phyloP scores from a whole-genome alignment of 129 eudicot genomes.

The Artemisia argyi region DNA sequence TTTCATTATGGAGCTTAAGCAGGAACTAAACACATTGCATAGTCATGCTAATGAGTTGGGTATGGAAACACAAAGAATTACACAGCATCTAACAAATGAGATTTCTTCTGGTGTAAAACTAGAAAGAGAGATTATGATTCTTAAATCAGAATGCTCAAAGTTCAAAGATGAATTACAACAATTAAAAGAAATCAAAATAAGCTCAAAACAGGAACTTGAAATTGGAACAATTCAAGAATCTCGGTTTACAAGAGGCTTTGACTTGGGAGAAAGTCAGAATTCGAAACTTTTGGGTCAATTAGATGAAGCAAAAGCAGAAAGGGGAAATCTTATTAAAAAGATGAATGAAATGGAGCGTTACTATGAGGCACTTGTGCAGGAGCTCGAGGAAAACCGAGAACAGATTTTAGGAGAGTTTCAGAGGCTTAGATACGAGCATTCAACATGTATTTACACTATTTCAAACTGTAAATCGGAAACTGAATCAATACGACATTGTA shows the following conservation, averaged over 20 bases:
- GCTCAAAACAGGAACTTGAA: conserved; percentile 55
- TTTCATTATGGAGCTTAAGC: conserved; percentile 63
- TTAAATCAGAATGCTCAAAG: conserved; percentile 67
- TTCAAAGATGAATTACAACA: conserved; percentile 59
- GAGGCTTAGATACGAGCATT: conserved; percentile 68
- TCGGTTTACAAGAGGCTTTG: conserved; percentile 40
- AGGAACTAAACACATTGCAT: conserved; percentile 68
- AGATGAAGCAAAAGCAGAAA: conserved; percentile 73
- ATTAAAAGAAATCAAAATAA: conserved; percentile 43
- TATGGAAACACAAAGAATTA: conserved; percentile 62
- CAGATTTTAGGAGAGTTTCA: conserved; percentile 76
- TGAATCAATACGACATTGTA: conserved; percentile 55
- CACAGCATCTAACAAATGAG: conserved; percentile 54
- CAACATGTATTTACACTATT: conserved; percentile 61
- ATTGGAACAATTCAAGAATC: conserved; percentile 51
- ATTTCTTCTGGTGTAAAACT: conserved; percentile 61
- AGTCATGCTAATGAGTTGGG: conserved; percentile 64
- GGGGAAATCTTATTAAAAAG: conserved; percentile 63
- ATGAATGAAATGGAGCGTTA: conserved; percentile 96
- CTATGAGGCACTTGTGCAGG: conserved; percentile 83
- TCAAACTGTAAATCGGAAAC: conserved; percentile 55
- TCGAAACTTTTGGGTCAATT: conserved; percentile 63
- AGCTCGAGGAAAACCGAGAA: conserved; percentile 93
- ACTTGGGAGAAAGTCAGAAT: conserved; percentile 52
- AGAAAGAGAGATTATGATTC: conserved; percentile 58